A percentile compares a stretch with the other conserved stretches of the same genome.
Evolutionary conservation across 208 protist species (phyloP).

Genomic region (Phytomonas francai): DNA sequence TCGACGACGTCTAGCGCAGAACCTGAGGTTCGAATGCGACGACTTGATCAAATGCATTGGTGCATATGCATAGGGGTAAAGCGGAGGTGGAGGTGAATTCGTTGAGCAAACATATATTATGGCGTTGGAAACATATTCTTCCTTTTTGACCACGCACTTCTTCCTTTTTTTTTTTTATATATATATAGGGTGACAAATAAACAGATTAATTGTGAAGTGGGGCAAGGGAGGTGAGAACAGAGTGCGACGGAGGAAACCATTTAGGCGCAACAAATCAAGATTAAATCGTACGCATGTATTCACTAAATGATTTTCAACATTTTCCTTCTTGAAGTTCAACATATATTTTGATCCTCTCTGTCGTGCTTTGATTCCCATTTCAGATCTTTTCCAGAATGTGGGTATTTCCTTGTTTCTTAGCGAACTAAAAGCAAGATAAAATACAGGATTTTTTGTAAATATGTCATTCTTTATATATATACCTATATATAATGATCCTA

Average conservation of each 20-base stretch:
- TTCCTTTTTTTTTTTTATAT: slow-evolving; percentile 2
- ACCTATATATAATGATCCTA: neutral
- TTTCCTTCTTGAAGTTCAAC: no score
- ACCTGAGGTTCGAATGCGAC: slow-evolving; percentile 70
- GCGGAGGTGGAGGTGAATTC: neutral
- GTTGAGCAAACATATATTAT: neutral
- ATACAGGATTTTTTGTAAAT: neutral
- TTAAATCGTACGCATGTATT: neutral
- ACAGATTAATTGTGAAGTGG: no score
- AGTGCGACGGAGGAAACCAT: neutral
- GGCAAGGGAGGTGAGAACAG: neutral
- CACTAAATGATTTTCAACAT: neutral
- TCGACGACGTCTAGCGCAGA: slow-evolving; percentile 51
- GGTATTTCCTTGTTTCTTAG: neutral
- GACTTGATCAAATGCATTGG: slow-evolving; percentile 74
- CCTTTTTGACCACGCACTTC: slow-evolving; percentile 3
- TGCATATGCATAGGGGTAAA: slow-evolving; percentile 41
- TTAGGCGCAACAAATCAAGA: no score
- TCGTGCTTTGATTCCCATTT: neutral
- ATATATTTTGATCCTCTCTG: no score
- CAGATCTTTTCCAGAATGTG: slow-evolving; percentile 4
- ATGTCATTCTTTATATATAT: slow-evolving; percentile 7
- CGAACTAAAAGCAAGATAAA: slow-evolving; percentile 3
- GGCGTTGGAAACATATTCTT: neutral
- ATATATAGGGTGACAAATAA: slow-evolving; percentile 3